These are phyloP conservation scores for Asterochloris sp. DNA, from an alignment of 139 green algal species.

Conservation along the genomic window DNA sequence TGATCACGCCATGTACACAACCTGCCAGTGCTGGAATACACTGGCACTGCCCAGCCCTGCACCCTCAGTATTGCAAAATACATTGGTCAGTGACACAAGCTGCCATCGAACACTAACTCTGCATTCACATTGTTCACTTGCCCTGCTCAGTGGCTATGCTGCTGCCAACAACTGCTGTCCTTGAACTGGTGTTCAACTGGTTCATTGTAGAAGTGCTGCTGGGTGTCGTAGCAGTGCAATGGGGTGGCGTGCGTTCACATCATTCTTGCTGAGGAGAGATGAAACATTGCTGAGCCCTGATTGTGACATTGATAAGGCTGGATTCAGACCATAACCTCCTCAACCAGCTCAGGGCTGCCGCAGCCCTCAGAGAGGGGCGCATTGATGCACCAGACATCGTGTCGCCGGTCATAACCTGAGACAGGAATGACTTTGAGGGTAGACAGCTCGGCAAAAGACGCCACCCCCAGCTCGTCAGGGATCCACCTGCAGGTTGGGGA, in stretches of 20 bases:
- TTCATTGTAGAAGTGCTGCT: too few relatives aligned
- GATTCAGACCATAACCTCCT: conserved; percentile 38
- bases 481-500: conserved; percentile 31
- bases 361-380: conserved; percentile 39
- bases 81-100: background rate
- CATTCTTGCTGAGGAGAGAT: too few relatives aligned
- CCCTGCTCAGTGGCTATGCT: too few relatives aligned
- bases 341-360: conserved; percentile 40
- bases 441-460: conserved; percentile 31
- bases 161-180: too few relatives aligned
- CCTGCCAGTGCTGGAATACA: background rate
- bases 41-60: background rate
- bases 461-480: conserved; percentile 31
- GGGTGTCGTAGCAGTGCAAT: too few relatives aligned
- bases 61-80: too few relatives aligned
- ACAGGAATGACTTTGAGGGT: conserved; percentile 37
- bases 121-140: too few relatives aligned
- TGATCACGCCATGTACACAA: background rate
- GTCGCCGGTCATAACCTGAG: conserved; percentile 34
- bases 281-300: too few relatives aligned
- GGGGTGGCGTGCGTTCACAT: too few relatives aligned
- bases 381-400: conserved; percentile 45
- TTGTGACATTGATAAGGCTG: background rate
- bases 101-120: too few relatives aligned
- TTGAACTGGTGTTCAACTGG: too few relatives aligned